These are phyloP conservation scores for Scleroderma bovista DNA, from an alignment of 768 basidiomycete species.

Conservation along the genomic window DNA sequence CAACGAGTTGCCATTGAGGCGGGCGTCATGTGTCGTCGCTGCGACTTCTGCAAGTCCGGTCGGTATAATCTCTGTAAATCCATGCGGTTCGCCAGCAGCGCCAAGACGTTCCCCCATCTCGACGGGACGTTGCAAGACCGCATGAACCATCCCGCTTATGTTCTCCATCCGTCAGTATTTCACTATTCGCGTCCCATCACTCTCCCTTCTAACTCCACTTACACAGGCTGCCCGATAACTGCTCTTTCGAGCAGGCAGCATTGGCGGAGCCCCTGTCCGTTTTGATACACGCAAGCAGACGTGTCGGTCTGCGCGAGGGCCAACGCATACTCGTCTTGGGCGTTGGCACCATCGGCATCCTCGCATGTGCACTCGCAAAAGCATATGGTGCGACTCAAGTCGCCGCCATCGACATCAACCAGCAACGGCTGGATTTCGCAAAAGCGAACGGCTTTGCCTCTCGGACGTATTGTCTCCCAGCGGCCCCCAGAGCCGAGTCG, in stretches of 20 bases:
- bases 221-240: constrained; percentile 64
- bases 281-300: constrained; percentile 58
- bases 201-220: constrained; percentile 9
- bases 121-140: constrained; percentile 86
- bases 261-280: constrained; percentile 95
- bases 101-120: constrained; percentile 87
- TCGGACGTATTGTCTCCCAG: constrained; percentile 61
- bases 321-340: constrained; percentile 85
- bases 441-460: constrained; percentile 69
- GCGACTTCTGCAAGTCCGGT: constrained; percentile 62
- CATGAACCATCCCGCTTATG: constrained; percentile 85
- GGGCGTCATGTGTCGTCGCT: constrained; percentile 80
- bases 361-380: constrained; percentile 78
- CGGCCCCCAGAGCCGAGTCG: constrained; percentile 43
- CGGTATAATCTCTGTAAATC: constrained; percentile 91
- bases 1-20: constrained; percentile 93
- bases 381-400: constrained; percentile 65
- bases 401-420: constrained; percentile 84
- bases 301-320: constrained; percentile 40
- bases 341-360: constrained; percentile 88
- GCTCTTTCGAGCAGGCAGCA: constrained; percentile 76
- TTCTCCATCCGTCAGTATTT: constrained; percentile 76
- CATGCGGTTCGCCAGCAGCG: constrained; percentile 86
- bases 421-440: constrained; percentile 74
- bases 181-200: not conserved